phyloP scores from a whole-genome alignment of 495 filamentous ascomycete genomes.

The Echria macrotheca region DNA sequence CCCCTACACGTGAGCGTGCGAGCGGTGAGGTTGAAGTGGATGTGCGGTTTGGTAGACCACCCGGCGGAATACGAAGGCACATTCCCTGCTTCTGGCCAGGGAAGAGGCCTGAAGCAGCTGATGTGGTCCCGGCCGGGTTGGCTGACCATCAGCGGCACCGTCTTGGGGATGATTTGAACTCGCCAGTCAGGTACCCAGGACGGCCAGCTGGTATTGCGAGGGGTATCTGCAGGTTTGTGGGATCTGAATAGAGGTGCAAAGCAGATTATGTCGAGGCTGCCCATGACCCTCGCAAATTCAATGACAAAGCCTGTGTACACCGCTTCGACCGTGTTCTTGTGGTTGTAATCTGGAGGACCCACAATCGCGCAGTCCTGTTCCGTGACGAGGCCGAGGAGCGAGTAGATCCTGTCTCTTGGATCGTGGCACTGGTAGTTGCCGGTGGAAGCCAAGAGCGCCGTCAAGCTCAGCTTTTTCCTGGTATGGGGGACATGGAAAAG shows the following conservation, averaged over 20 bases:
- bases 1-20: not conserved
- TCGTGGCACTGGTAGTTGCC: conserved; percentile 5
- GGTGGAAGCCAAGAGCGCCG: conserved; percentile 2
- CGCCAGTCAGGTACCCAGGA: conserved; percentile 21
- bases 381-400: conserved; percentile 1
- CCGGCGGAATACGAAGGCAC: not conserved
- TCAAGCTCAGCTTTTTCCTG: not conserved
- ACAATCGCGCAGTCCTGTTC: conserved; percentile 3
- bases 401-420: conserved; percentile 8
- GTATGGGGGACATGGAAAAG: not conserved
- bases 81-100: not conserved
- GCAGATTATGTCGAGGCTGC: conserved; percentile 6
- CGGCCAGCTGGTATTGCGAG: conserved; percentile 1
- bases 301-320: conserved; percentile 5
- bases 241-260: not conserved
- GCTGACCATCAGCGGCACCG: conserved; percentile 6
- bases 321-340: conserved; percentile 3
- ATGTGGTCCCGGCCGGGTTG: conserved; percentile 1
- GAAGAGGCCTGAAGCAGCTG: conserved; percentile 1
- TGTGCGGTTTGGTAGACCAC: not conserved
- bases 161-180: not conserved
- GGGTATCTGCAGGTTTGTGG: not conserved
- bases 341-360: not conserved
- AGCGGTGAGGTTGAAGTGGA: not conserved
- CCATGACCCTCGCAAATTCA: not conserved